Base-by-base conservation (phyloP, 352 stramenopile genomes). In the Globisporangium rhizosaccharum region DNA sequence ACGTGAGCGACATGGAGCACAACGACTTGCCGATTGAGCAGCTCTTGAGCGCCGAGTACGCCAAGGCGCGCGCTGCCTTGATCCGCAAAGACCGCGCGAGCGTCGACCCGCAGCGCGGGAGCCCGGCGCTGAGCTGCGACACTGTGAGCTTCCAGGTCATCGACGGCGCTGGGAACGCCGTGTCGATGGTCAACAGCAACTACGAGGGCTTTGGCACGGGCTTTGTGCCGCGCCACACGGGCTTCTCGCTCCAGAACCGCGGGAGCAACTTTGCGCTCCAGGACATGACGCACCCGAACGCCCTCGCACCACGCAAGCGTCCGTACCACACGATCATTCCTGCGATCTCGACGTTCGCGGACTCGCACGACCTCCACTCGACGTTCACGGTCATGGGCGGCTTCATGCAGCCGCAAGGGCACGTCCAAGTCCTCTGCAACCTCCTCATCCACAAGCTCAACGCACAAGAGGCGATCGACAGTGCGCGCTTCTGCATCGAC, bases 271-370 rank as follows among this genome's bases (percentile, higher is more conserved):
- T 99, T 62, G 76, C 76, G 14, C 66, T 98, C 17, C 59, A 87
- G 41, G 71, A 92, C 11, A 18, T 61, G 3, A 61, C 64, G n/a
- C 96, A 99, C 72, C 89, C 93, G 23, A 99, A 99, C 75, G 79
- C 70, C 0, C 51, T 98, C 20, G 94, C 75, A 20, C 88, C 91
- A 8, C 65, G 70, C 37, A 99, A 99, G 65, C 75, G 95, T 36
- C 96, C 97, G 3, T 99, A 98, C 82, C 97, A 99, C 74, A 99
- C 97, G 10, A 99, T 99, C 67, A 99, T 99, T 58, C 97, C 97
- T 41, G 93, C 74, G 36, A 88, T 99, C 51, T 71, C 94, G 20
- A 97, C 96, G 23, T 87, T 96, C 55, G 62, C 68, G 0, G 89
- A 86, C 46, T 92, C 88, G 0, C 75, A 88, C 26, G 83, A 97